Base-by-base conservation (phyloP, 176 grass and related monocot genomes). In the Ampelocalamus luodianensis region DNA sequence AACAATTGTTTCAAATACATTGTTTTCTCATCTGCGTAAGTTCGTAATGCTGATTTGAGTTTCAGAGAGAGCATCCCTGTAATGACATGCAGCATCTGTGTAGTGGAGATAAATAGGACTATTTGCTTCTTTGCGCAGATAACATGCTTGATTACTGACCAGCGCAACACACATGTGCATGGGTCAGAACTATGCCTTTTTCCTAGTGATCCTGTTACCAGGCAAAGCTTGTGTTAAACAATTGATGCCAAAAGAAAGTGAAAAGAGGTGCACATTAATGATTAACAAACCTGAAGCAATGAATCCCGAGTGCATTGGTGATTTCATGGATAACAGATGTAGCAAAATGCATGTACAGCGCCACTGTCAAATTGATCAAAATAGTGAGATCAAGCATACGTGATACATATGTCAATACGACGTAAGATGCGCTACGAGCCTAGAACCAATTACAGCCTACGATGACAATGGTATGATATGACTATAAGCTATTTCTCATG, bases 281-380 rank as follows among this genome's bases (percentile, higher is more conserved):
- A 76, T 39, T 48, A 53, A 88, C 44, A 62, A 81, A 98, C 93
- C 91, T 98, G 91, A 98, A 98, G 90, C 96, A 98, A 27, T 88
- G 92, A 63, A 98, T 98, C 77, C 93, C 96, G 65, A 98, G 93
- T 1, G 93, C 96, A 38, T 93, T 94, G 29, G 93, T 95, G 44
- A 98, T 98, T 88, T 98, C 96, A 85, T 94, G 89, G 84, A 98
- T 94, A 72, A 98, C 96, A 4, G 96, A 98, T n/a, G 96, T 98
- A 66, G 93, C 96, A 86, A 98, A 98, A 89, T 98, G 86, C 80
- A 98, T 83, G 88, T 98, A 96, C 63, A 98, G 70, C 22, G 83
- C 93, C 78, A 95, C 96, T 98, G 89, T 72, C 71, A 68, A 83
- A 23, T 78, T 58, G 4, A 87, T 74, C 15, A 59, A 79, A 77